phyloP scores from a whole-genome alignment of 2,329 filamentous ascomycete genomes.

The Ascochyta koolunga region DNA sequence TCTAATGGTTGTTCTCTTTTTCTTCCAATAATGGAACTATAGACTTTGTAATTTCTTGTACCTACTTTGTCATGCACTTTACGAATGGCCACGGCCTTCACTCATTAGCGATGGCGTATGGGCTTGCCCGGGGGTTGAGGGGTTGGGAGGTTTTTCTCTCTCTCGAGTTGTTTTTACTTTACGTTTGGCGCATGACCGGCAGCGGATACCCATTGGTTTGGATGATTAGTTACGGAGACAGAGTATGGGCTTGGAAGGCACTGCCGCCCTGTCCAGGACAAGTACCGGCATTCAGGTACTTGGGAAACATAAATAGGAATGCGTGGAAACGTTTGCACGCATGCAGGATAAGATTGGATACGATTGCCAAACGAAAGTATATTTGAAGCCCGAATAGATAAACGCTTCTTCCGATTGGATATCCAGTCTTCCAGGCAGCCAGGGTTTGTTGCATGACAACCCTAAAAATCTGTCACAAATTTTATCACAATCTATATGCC shows the following conservation, averaged over 20 bases:
- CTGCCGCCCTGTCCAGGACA: background rate
- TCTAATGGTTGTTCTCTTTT: constrained; percentile 43
- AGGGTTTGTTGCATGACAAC: constrained; percentile 16
- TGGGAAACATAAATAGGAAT: background rate
- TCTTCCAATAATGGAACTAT: constrained; percentile 36
- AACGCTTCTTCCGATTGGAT: constrained; percentile 5
- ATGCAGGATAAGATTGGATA: background rate
- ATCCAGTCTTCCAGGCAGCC: background rate
- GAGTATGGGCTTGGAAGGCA: constrained; percentile 14
- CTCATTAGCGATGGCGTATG: constrained; percentile 47
- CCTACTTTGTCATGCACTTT: constrained; percentile 20
- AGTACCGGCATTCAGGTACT: constrained; percentile 1
- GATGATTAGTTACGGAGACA: constrained; percentile 7
- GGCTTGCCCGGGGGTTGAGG: no score
- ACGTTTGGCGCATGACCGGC: constrained; percentile 10
- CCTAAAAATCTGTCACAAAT: constrained; percentile 25
- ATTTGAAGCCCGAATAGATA: background rate
- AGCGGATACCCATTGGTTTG: constrained; percentile 29
- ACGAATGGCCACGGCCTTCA: constrained; percentile 29
- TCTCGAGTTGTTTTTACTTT: constrained; percentile 19
- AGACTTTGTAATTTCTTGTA: constrained; percentile 27
- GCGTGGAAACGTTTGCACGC: background rate
- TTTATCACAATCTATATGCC: constrained; percentile 33
- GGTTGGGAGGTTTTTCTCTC: no score
- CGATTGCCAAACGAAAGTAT: background rate